Base-by-base conservation (phyloP, 2,329 filamentous ascomycete species). In the Neonectria coccinea region DNA sequence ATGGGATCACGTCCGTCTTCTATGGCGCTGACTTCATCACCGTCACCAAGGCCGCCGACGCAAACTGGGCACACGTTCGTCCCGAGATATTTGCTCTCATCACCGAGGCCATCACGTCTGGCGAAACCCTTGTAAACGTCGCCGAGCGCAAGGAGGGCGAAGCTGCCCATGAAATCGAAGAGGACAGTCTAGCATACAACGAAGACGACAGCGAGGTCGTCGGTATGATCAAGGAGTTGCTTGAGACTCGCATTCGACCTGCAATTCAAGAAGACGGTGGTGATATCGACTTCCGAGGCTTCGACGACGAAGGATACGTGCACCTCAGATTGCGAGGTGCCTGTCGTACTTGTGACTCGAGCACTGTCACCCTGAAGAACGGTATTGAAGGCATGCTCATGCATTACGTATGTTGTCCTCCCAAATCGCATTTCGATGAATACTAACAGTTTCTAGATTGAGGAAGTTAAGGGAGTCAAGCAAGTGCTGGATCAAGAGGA, bases 321-420 rank as follows among this genome's bases (percentile, higher is more conserved):
- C 78, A 89, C 73, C 78, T 97, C 74, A 97, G 97, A 85, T 81
- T 99, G 73, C 86, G 95, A 53, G 96, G 96, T 16, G 96, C 96
- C 20, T 99, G 96, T 80, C 86, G 96, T 70, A 98, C 95, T 20
- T 99, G 96, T 79, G 96, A 98, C 79, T 97, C 93, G 50, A 97
- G 94, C 78, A 98, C 96, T 0, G 94, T 97, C 39, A 99, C 96
- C 31, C 81, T 99, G 70, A 97, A 97, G 85, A 98, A 97, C 78
- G 96, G 96, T 7, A 99, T 99, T 72, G 96, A 99, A 85, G 93
- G 92, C 70, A 98, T 99, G 96, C 80, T 98, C 78, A 97, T 97
- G 93, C 93, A 95, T 79, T 96, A 96, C 79, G 92, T 94, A 79
- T 87, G 91, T 88, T 22, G 4, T 11, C 36, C 27, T 11, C 16